phyloP scores from a whole-genome alignment of 2,329 filamentous ascomycete genomes.

The Aspergillus texensis region DNA sequence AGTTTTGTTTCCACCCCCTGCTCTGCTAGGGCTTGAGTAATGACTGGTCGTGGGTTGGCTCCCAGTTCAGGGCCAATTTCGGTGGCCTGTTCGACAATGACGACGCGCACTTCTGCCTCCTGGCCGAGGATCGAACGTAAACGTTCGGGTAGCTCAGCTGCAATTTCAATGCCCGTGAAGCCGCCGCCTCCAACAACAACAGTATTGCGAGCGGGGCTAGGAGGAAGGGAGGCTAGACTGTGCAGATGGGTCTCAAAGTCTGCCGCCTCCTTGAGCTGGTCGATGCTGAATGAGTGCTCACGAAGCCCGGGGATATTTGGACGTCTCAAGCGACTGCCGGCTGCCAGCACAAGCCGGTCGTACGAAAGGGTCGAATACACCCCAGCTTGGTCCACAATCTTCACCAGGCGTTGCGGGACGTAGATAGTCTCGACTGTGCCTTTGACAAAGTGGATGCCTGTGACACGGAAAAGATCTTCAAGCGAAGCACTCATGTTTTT shows the following conservation, averaged over 20 bases:
- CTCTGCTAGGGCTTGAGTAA: slow-evolving; percentile 31
- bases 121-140: not conserved
- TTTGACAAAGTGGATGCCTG: slow-evolving; percentile 28
- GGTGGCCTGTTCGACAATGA: slow-evolving; percentile 33
- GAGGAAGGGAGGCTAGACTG: slow-evolving; percentile 23
- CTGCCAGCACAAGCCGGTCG: slow-evolving; percentile 40
- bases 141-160: slow-evolving; percentile 33
- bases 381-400: slow-evolving; percentile 12
- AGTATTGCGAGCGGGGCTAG: slow-evolving; percentile 34
- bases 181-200: slow-evolving; percentile 39
- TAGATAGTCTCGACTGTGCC: slow-evolving; percentile 17
- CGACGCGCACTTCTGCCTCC: slow-evolving; percentile 14
- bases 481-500: slow-evolving; percentile 25
- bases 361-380: slow-evolving; percentile 26
- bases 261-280: slow-evolving; percentile 29
- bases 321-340: slow-evolving; percentile 37
- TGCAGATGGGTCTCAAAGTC: slow-evolving; percentile 35
- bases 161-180: slow-evolving; percentile 39
- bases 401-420: slow-evolving; percentile 18
- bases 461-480: slow-evolving; percentile 28
- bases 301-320: slow-evolving; percentile 36
- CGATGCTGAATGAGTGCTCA: slow-evolving; percentile 36
- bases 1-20: slow-evolving; percentile 37
- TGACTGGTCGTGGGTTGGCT: slow-evolving; percentile 35
- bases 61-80: slow-evolving; percentile 39